A percentile compares a stretch with the other conserved stretches of the same genome.
These are phyloP conservation scores for Pleurotus ostreatus DNA, from an alignment of 768 basidiomycete genomes.

Conservation along the genomic window DNA sequence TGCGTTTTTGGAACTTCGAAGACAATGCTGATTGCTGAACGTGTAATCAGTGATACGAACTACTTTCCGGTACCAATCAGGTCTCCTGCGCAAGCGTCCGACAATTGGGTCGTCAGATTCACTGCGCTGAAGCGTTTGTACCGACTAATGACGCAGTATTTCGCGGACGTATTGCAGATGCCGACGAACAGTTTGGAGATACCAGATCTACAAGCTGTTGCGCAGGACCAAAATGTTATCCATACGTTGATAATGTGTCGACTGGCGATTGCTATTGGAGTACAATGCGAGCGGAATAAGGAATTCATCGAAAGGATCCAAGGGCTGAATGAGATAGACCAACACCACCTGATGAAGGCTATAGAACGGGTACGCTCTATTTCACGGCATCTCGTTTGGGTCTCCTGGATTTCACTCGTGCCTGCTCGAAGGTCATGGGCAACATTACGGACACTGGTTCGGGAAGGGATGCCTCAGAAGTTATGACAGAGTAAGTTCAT, in stretches of 20 bases:
- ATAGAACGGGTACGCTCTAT: conserved; percentile 74
- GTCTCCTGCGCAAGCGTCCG: conserved; percentile 48
- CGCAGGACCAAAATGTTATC: conserved; percentile 64
- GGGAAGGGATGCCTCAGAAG: conserved; percentile 41
- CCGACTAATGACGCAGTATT: conserved; percentile 86
- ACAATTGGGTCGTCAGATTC: conserved; percentile 90
- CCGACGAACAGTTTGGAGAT: conserved; percentile 76
- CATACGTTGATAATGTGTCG: conserved; percentile 76
- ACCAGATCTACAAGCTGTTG: conserved; percentile 83
- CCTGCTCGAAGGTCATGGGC: conserved; percentile 59
- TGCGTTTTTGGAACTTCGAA: not conserved
- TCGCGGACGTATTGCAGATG: conserved; percentile 78
- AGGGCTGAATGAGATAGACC: conserved; percentile 73
- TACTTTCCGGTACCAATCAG: conserved; percentile 67
- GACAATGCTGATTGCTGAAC: not conserved
- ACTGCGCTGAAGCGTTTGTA: conserved; percentile 80
- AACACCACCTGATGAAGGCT: conserved; percentile 88
- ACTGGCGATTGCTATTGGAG: conserved; percentile 79
- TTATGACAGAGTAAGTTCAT: conserved; percentile 77
- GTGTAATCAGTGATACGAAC: conserved; percentile 57
- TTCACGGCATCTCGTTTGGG: not conserved
- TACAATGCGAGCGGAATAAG: conserved; percentile 86
- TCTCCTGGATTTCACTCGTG: not conserved
- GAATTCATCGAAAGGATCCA: conserved; percentile 89
- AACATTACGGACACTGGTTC: conserved; percentile 44